Percentiles rank a stretch among this genome's conserved stretches.
These are phyloP conservation scores for Lyophyllum shimeji DNA, from an alignment of 768 basidiomycete genomes.

Conservation along the genomic window DNA sequence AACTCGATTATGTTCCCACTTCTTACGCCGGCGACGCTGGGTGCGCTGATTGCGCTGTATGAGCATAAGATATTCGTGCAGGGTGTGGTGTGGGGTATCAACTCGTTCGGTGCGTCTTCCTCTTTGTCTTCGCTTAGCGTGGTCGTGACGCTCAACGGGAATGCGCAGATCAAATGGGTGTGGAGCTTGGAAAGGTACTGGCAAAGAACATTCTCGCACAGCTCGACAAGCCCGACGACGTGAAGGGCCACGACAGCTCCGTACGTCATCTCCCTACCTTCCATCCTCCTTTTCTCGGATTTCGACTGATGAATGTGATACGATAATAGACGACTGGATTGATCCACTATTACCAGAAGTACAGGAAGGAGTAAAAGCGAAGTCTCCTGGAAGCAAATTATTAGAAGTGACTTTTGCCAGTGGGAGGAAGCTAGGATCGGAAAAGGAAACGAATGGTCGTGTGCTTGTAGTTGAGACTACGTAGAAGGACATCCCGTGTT, in stretches of 20 bases:
- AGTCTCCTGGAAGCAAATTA: not conserved
- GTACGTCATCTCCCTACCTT: slow-evolving; percentile 27
- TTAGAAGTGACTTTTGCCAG: not conserved
- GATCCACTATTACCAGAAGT: slow-evolving; percentile 95
- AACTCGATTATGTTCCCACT: slow-evolving; percentile 95
- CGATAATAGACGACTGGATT: slow-evolving; percentile 85
- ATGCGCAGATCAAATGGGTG: slow-evolving; percentile 94
- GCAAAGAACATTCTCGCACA: slow-evolving; percentile 95
- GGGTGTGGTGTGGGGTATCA: slow-evolving; percentile 97
- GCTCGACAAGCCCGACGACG: slow-evolving; percentile 75
- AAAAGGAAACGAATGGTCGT: not conserved
- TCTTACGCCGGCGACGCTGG: slow-evolving; percentile 87
- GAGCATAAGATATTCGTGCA: slow-evolving; percentile 99
- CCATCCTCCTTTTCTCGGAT: not conserved
- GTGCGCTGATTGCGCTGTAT: slow-evolving; percentile 86
- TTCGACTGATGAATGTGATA: not conserved
- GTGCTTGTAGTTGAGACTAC: not conserved
- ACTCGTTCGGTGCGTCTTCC: slow-evolving; percentile 88
- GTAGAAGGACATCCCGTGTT: no score
- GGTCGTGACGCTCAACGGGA: not conserved
- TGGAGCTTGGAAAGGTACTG: slow-evolving; percentile 95
- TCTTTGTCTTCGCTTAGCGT: not conserved
- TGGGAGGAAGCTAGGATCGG: not conserved
- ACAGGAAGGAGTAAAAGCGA: slow-evolving; percentile 72
- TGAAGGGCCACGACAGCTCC: slow-evolving; percentile 88